Conservation (phyloP, 2,329 filamentous ascomycete genomes). For the Paraphoma sp. region DNA sequence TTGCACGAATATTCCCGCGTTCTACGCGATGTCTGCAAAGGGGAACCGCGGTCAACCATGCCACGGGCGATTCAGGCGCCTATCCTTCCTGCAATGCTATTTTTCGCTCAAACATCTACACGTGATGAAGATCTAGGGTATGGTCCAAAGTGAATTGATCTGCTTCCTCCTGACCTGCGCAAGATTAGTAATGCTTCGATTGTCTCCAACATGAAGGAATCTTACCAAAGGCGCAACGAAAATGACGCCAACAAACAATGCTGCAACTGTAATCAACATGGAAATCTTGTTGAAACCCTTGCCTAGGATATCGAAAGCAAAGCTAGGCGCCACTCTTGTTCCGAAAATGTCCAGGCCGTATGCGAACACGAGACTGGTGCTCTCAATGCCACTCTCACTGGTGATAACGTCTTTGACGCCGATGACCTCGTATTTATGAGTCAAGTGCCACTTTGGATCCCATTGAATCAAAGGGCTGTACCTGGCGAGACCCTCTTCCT, state of each 20-base stretch:
- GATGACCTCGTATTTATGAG: constrained; percentile 81
- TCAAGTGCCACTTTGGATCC: constrained; percentile 79
- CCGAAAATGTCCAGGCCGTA: constrained; percentile 90
- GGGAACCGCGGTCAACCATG: background rate
- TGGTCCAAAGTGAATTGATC: constrained; percentile 69
- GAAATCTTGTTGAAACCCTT: constrained; percentile 93
- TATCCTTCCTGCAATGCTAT: background rate
- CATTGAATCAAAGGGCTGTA: constrained; percentile 83
- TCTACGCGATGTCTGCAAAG: background rate
- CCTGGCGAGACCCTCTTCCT: constrained; percentile 79
- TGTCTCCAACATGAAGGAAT: background rate
- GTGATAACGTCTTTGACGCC: constrained; percentile 77
- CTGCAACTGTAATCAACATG: constrained; percentile 82
- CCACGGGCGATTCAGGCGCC: background rate
- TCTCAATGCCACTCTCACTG: constrained; percentile 82
- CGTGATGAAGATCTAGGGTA: constrained; percentile 31
- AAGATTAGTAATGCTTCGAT: constrained; percentile 11
- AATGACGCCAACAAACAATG: constrained; percentile 76
- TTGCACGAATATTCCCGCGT: no score
- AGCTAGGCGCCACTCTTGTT: constrained; percentile 83
- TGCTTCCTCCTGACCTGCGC: constrained; percentile 65
- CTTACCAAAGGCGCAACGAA: constrained; percentile 83
- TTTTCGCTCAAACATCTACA: background rate
- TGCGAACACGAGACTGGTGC: constrained; percentile 87
- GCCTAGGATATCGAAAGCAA: constrained; percentile 89